A percentile compares a stretch with the other conserved stretches of the same genome.
Evolutionary conservation across 352 stramenopile genomes (phyloP).

Genomic region (Pelagophyceae sp.): DNA sequence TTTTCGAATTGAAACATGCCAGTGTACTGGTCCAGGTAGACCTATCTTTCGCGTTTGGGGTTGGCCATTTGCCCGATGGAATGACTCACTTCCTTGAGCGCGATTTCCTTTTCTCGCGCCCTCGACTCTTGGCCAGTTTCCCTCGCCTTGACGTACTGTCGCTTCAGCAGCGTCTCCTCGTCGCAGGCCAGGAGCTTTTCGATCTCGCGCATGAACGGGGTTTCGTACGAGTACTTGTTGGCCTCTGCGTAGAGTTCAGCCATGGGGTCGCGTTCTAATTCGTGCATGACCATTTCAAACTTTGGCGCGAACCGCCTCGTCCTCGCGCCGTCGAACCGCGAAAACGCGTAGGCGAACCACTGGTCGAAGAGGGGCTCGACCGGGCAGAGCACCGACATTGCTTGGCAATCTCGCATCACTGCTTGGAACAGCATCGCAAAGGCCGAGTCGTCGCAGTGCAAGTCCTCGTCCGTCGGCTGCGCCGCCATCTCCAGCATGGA

Average conservation of each 20-base stretch:
- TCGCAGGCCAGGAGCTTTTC: slow-evolving; percentile 29
- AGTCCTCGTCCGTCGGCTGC: slow-evolving; percentile 1
- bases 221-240: slow-evolving; percentile 30
- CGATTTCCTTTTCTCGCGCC: slow-evolving; percentile 35
- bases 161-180: slow-evolving; percentile 36
- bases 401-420: neutral
- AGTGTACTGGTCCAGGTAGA: slow-evolving; percentile 31
- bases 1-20: slow-evolving; percentile 29
- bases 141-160: slow-evolving; percentile 36
- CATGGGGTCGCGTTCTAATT: slow-evolving; percentile 34
- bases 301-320: slow-evolving; percentile 3
- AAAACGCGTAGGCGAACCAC: slow-evolving; percentile 31
- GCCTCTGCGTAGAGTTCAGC: slow-evolving; percentile 32
- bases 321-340: slow-evolving; percentile 23
- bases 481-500: slow-evolving; percentile 12
- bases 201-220: slow-evolving; percentile 29
- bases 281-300: slow-evolving; percentile 24
- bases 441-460: slow-evolving; percentile 23
- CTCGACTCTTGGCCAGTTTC: slow-evolving; percentile 27
- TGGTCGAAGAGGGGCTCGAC: slow-evolving; percentile 29
- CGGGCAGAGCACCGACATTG: slow-evolving; percentile 20
- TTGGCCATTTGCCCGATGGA: too few species aligned
- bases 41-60: too few species aligned
- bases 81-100: slow-evolving; percentile 37
- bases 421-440: slow-evolving; percentile 29